These are phyloP conservation scores for Iris macrosiphon DNA, from an alignment of 106 monocot species.

Conservation along the genomic window DNA sequence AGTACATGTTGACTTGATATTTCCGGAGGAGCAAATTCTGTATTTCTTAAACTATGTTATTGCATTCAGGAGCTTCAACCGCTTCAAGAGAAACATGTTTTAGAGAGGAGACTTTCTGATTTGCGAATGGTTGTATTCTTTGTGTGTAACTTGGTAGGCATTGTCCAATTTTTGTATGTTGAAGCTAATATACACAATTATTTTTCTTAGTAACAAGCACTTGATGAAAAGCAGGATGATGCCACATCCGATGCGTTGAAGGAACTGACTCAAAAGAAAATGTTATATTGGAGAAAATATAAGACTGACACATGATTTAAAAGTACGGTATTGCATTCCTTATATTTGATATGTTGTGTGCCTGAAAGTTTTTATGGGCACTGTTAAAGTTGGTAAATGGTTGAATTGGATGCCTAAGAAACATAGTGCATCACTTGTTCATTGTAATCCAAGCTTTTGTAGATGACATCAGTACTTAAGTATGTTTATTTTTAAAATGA, in stretches of 20 bases:
- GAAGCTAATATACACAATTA: slow-evolving; percentile 1
- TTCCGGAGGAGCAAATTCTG: too few species aligned
- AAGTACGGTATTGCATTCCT: slow-evolving; percentile 31
- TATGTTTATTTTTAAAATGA: too few species aligned
- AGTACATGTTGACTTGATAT: too few species aligned
- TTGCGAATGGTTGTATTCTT: slow-evolving; percentile 48
- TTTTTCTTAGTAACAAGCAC: slow-evolving; percentile 31
- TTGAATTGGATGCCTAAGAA: too few species aligned
- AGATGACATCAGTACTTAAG: too few species aligned
- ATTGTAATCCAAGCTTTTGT: too few species aligned
- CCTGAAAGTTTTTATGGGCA: too few species aligned
- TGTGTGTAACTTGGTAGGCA: not conserved
- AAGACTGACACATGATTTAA: slow-evolving; percentile 51
- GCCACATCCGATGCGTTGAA: slow-evolving; percentile 58
- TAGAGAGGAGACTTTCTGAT: slow-evolving; percentile 72
- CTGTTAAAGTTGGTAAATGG: too few species aligned
- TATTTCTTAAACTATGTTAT: too few species aligned
- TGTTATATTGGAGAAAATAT: slow-evolving; percentile 62
- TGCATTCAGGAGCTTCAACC: slow-evolving; percentile 68
- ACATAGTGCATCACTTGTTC: too few species aligned
- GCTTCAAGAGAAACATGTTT: slow-evolving; percentile 75
- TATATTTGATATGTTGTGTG: too few species aligned
- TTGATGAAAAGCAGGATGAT: slow-evolving; percentile 84
- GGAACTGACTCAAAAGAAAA: slow-evolving; percentile 58
- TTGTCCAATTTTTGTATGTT: slow-evolving; percentile 10